phyloP scores from a whole-genome alignment of 1,139 yeast genomes.

The Yamadazyma sp. region DNA sequence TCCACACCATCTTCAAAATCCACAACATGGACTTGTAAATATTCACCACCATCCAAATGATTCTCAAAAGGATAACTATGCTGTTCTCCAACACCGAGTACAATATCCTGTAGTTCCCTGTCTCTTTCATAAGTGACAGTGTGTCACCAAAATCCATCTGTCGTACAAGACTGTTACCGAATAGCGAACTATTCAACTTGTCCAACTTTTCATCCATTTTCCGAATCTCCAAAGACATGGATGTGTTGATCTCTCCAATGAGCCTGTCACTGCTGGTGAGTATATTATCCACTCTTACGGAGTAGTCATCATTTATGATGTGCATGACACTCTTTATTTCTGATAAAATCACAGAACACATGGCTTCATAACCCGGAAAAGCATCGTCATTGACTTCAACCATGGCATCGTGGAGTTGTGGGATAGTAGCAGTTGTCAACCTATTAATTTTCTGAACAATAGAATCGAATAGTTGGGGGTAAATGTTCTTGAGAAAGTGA shows the following conservation, averaged over 20 bases:
- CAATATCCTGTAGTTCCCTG: slow-evolving; percentile 23
- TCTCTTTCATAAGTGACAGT: slow-evolving; percentile 19
- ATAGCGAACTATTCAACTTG: slow-evolving; percentile 42
- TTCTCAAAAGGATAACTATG: slow-evolving; percentile 66
- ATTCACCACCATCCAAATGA: slow-evolving; percentile 69
- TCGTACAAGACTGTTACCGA: slow-evolving; percentile 27
- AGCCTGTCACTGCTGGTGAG: slow-evolving; percentile 73
- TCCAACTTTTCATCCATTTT: slow-evolving; percentile 71
- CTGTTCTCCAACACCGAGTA: slow-evolving; percentile 42
- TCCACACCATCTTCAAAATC: slow-evolving; percentile 34
- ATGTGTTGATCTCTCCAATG: slow-evolving; percentile 80
- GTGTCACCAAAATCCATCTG: slow-evolving; percentile 26
- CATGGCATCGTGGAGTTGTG: slow-evolving; percentile 23
- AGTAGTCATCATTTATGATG: slow-evolving; percentile 41
- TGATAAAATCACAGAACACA: slow-evolving; percentile 33
- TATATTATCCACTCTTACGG: slow-evolving; percentile 61
- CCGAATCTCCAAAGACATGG: slow-evolving; percentile 69
- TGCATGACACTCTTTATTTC: slow-evolving; percentile 41
- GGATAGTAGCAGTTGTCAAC: slow-evolving; percentile 24
- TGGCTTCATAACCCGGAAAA: slow-evolving; percentile 35
- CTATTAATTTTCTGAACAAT: slow-evolving; percentile 20
- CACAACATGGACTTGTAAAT: slow-evolving; percentile 43
- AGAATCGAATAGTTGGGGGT: slow-evolving; percentile 28
- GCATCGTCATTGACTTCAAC: slow-evolving; percentile 34
- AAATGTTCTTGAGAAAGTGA: slow-evolving; percentile 27